Conservation (phyloP, 345 rosid genomes). For the Durio zibethinus region DNA sequence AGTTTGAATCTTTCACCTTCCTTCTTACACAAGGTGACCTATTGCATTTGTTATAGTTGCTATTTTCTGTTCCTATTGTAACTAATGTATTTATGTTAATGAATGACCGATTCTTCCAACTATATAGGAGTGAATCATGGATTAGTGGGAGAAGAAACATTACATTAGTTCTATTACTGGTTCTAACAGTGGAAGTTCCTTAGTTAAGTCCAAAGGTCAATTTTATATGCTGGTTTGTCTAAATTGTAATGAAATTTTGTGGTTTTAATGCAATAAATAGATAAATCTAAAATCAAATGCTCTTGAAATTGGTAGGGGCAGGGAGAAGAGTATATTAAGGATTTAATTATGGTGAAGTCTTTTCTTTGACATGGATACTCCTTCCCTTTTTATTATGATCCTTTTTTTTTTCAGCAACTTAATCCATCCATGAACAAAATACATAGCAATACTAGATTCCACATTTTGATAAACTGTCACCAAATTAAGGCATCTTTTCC, state of each 20-base stretch:
- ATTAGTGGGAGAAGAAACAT: conserved; percentile 93
- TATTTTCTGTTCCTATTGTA: background rate
- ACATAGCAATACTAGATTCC: background rate
- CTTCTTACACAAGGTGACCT: conserved; percentile 75
- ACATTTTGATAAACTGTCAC: too few relatives aligned
- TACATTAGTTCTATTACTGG: conserved; percentile 95
- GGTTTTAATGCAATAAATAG: background rate
- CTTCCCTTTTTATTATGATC: background rate
- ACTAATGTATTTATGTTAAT: background rate
- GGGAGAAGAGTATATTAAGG: background rate
- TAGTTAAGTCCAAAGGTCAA: conserved; percentile 97
- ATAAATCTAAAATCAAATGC: background rate
- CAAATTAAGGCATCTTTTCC: background rate
- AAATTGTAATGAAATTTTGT: background rate
- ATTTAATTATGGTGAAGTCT: background rate
- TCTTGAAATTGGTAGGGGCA: background rate
- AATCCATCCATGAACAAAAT: background rate
- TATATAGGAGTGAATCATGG: conserved; percentile 97
- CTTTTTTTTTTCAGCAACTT: background rate
- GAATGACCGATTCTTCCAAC: background rate
- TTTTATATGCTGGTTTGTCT: conserved; percentile 6
- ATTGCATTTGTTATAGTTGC: background rate
- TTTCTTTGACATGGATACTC: background rate
- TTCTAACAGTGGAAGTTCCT: conserved; percentile 78
- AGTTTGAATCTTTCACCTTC: conserved; percentile 80